Evolutionary conservation across 441 rosid species (phyloP), one percentile per base, ranked within the genome.

Genomic region (Cnidoscolus chayamansa): DNA sequence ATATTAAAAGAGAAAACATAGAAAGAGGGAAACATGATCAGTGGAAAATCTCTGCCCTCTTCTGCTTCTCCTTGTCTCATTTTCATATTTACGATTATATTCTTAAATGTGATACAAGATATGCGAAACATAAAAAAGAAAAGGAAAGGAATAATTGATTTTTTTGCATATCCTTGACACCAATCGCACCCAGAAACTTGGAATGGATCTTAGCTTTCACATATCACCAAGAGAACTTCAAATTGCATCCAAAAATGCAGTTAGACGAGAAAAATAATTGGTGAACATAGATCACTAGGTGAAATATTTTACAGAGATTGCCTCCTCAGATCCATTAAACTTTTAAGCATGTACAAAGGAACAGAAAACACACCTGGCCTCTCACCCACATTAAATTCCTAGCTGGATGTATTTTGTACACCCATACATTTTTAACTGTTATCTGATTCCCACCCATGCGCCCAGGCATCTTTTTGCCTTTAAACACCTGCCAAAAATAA

Each of bases 391-490:
- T 87, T 80, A 95, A 81, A 80, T 93, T 88, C 88, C 99, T 88
- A 7, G 86, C 86, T 15, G 96, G 96, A 65, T 95, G 97, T 60
- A 93, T 83, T 86, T 89, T 93, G 83, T 95, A 91, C 60, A 93
- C 82, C 92, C 93, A 93, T 48, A 89, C 96, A 75, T 95, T 95
- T 84, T 93, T 93, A 49, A 89, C 91, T 4, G 99, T 95, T 70
- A 90, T 84, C 79, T 90, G 97, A 67, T 83, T 73, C 50, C 77
- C 98, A 74, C 98, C 98, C 99, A 93, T 95, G 68, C 89, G 93
- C 61, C 98, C 98, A 80, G 99, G 86, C 99, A 95, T 95, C 81
- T 93, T 92, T 82, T 77, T 92, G 20, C 91, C 98, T 81, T 89
- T 93, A 80, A 93, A 87, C 37, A 94, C 96, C 98, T 94, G 84